Evolutionary conservation across 1,139 yeast genomes (phyloP).

Genomic region (Scheffersomyces segobiensis): DNA sequence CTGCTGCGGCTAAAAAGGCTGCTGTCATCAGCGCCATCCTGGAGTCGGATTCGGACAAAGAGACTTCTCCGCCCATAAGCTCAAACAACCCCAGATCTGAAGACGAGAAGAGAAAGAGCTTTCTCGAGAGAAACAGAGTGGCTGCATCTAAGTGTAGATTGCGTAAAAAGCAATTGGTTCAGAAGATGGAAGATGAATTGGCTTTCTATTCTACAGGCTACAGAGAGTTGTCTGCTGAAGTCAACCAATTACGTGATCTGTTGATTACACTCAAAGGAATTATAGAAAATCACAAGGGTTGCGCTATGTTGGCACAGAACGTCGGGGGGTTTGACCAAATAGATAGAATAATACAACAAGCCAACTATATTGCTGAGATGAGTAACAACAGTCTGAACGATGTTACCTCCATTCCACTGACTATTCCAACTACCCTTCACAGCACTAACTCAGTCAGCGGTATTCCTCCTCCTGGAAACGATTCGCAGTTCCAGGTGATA

Average conservation of each 20-base stretch:
- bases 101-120: constrained; percentile 76
- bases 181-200: constrained; percentile 77
- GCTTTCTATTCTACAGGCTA: constrained; percentile 71
- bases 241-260: constrained; percentile 58
- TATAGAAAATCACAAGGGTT: constrained; percentile 39
- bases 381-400: constrained; percentile 18
- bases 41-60: constrained; percentile 9
- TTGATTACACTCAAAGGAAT: constrained; percentile 51
- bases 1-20: constrained; percentile 2
- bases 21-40: background rate
- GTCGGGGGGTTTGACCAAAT: constrained; percentile 42
- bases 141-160: constrained; percentile 97
- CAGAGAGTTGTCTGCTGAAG: constrained; percentile 61
- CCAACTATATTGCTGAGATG: constrained; percentile 28
- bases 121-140: constrained; percentile 85
- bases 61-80: constrained; percentile 5
- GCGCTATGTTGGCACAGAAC: constrained; percentile 32
- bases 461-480: background rate
- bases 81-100: constrained; percentile 29
- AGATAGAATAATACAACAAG: constrained; percentile 32
- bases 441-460: constrained; percentile 2
- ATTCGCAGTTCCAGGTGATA: background rate
- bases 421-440: constrained; percentile 34
- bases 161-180: constrained; percentile 86
- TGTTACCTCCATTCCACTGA: constrained; percentile 29